A percentile compares a stretch with the other conserved stretches of the same genome.
These are phyloP conservation scores for Medicago arabica DNA, from an alignment of 306 rosid species.

Conservation along the genomic window DNA sequence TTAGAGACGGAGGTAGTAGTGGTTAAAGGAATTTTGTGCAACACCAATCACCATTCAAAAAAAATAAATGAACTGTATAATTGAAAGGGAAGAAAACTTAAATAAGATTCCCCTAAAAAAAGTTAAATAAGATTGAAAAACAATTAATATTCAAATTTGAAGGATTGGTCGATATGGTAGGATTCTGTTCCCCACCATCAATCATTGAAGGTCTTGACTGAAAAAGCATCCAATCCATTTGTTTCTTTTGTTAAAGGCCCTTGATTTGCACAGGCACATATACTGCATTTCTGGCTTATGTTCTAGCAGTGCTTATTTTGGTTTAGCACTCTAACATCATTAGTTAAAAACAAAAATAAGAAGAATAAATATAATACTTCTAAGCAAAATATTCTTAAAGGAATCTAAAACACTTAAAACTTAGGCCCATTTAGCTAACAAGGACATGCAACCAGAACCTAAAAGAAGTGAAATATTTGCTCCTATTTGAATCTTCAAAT, in stretches of 20 bases:
- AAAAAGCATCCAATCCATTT: slow-evolving; percentile 29
- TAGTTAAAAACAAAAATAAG: not conserved
- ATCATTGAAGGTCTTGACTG: slow-evolving; percentile 16
- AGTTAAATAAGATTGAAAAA: too few relatives aligned
- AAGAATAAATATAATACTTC: not conserved
- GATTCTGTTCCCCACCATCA: not conserved
- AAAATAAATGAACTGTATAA: too few relatives aligned
- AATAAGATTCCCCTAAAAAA: too few relatives aligned
- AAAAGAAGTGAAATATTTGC: slow-evolving; percentile 70
- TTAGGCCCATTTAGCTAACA: slow-evolving; percentile 75
- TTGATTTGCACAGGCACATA: not conserved
- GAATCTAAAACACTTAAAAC: slow-evolving; percentile 11
- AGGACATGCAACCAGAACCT: slow-evolving; percentile 73
- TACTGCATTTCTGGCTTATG: too few relatives aligned
- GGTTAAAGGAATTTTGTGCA: too few relatives aligned
- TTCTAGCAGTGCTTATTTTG: too few relatives aligned
- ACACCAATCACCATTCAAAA: too few relatives aligned
- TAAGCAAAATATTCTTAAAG: not conserved
- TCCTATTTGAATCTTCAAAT: slow-evolving; percentile 50
- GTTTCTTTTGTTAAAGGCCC: not conserved
- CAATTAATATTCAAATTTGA: not conserved
- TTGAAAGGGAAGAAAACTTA: too few relatives aligned
- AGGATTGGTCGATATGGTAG: not conserved
- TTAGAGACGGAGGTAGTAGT: too few relatives aligned
- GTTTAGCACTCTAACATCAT: too few relatives aligned